A percentile compares a stretch with the other conserved stretches of the same genome.
phyloP scores from a whole-genome alignment of 2,329 filamentous ascomycete species.

The Ascochyta clinopodiicola region DNA sequence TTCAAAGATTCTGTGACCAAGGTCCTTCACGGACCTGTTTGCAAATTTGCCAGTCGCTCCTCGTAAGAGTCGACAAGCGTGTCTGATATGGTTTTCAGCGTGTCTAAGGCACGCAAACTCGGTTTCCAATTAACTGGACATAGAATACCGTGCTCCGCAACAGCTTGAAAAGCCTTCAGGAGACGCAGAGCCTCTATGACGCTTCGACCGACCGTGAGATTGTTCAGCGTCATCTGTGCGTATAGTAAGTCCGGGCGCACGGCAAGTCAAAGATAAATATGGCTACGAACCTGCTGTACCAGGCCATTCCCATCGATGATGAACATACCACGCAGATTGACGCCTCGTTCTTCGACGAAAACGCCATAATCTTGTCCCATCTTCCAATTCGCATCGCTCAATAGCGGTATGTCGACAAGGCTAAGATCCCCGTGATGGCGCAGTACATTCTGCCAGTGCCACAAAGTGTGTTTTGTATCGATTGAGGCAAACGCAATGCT shows the following conservation, averaged over 20 bases:
- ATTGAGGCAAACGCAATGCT: constrained; percentile 37
- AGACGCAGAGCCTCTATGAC: constrained; percentile 41
- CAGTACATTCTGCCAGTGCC: constrained; percentile 42
- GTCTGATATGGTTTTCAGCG: constrained; percentile 33
- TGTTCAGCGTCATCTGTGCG: constrained; percentile 36
- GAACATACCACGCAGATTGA: constrained; percentile 40
- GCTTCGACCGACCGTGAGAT: constrained; percentile 37
- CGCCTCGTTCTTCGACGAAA: constrained; percentile 36
- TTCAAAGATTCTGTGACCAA: not conserved
- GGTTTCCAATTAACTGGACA: constrained; percentile 43
- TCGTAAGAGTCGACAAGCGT: constrained; percentile 37
- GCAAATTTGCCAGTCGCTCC: constrained; percentile 32
- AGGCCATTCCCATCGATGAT: constrained; percentile 34
- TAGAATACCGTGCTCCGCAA: constrained; percentile 38
- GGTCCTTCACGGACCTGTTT: constrained; percentile 15
- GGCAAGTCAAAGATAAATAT: too few relatives aligned
- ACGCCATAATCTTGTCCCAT: constrained; percentile 40
- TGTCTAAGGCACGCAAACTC: constrained; percentile 18
- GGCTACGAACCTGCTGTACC: constrained; percentile 37
- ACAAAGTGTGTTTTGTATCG: constrained; percentile 39
- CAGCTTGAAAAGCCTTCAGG: constrained; percentile 41
- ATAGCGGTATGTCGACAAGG: constrained; percentile 33
- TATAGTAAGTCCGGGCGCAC: not conserved
- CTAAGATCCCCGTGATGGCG: constrained; percentile 40
- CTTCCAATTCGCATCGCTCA: constrained; percentile 38